A percentile compares a stretch with the other conserved stretches of the same genome.
Conservation (phyloP, 2,329 filamentous ascomycete species). For the Cladosporium sp. region DNA sequence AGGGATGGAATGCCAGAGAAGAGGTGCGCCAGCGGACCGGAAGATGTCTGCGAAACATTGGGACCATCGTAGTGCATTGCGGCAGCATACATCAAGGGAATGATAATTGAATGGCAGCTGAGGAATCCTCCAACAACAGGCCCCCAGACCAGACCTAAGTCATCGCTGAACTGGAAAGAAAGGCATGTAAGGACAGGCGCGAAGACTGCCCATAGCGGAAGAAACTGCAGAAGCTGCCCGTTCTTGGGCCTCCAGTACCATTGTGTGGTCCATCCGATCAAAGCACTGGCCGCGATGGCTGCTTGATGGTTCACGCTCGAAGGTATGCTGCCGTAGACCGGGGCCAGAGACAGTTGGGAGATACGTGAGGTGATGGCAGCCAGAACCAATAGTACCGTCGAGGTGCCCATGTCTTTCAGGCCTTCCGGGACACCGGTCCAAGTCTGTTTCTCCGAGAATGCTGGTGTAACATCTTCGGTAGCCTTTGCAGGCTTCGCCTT, state of each 20-base stretch:
- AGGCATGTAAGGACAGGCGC: slow-evolving; percentile 69
- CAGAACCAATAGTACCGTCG: slow-evolving; percentile 31
- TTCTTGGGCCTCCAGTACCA: slow-evolving; percentile 30
- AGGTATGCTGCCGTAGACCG: slow-evolving; percentile 84
- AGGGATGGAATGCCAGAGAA: slow-evolving; percentile 6
- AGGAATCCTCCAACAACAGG: slow-evolving; percentile 70
- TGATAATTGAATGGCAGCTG: slow-evolving; percentile 57
- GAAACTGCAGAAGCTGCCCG: slow-evolving; percentile 46
- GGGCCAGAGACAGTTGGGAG: slow-evolving; percentile 73
- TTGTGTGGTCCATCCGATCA: slow-evolving; percentile 69
- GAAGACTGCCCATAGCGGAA: slow-evolving; percentile 72
- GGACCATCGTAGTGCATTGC: slow-evolving; percentile 22
- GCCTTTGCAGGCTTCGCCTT: not conserved
- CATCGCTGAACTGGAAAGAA: slow-evolving; percentile 62
- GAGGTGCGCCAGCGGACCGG: slow-evolving; percentile 48
- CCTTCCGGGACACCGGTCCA: not conserved
- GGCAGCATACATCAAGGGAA: slow-evolving; percentile 37
- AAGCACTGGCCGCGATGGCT: slow-evolving; percentile 59
- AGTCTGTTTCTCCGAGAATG: not conserved
- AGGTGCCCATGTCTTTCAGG: slow-evolving; percentile 32
- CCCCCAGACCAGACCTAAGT: slow-evolving; percentile 65
- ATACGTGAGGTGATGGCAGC: slow-evolving; percentile 64
- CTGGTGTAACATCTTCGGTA: not conserved
- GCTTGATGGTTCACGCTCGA: slow-evolving; percentile 67
- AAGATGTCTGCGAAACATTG: slow-evolving; percentile 4